phyloP scores from a whole-genome alignment of 2,329 filamentous ascomycete species.

The Stachybotrys elegans region DNA sequence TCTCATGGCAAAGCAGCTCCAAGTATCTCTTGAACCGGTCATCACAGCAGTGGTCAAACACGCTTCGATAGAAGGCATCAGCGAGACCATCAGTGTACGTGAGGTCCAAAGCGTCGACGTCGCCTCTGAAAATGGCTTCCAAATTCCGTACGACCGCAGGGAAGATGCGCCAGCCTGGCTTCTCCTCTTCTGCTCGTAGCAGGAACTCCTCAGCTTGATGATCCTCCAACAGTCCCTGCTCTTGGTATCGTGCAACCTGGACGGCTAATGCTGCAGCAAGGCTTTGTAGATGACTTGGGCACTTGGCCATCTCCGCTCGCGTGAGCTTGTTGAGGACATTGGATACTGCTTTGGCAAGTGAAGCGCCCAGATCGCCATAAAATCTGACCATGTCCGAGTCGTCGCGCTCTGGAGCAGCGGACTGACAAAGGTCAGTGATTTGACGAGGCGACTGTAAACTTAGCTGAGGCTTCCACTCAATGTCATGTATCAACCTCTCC shows the following conservation, averaged over 20 bases:
- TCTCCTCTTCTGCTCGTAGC: conserved; percentile 16
- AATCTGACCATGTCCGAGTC: too few relatives aligned
- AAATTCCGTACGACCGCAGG: conserved; percentile 22
- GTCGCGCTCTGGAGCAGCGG: too few relatives aligned
- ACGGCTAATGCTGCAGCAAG: too few relatives aligned
- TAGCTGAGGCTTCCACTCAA: conserved; percentile 33
- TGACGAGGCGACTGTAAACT: too few relatives aligned
- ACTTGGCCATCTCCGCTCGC: too few relatives aligned
- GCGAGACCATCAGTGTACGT: conserved; percentile 28
- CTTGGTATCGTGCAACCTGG: too few relatives aligned
- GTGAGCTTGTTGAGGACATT: too few relatives aligned
- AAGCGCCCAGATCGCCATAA: too few relatives aligned
- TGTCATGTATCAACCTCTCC: conserved; percentile 25
- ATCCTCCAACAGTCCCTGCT: too few relatives aligned
- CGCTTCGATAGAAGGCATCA: conserved; percentile 25
- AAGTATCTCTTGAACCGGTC: background rate
- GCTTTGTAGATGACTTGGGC: too few relatives aligned
- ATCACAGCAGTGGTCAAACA: conserved; percentile 19
- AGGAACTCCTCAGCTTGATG: conserved; percentile 20
- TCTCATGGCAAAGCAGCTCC: conserved; percentile 20
- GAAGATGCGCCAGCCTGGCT: conserved; percentile 25
- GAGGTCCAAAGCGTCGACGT: conserved; percentile 27
- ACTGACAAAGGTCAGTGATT: too few relatives aligned
- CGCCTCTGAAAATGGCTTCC: conserved; percentile 22
- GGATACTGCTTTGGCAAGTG: too few relatives aligned